phyloP scores from a whole-genome alignment of 2,329 filamentous ascomycete genomes.

The Pezicula radicicola region DNA sequence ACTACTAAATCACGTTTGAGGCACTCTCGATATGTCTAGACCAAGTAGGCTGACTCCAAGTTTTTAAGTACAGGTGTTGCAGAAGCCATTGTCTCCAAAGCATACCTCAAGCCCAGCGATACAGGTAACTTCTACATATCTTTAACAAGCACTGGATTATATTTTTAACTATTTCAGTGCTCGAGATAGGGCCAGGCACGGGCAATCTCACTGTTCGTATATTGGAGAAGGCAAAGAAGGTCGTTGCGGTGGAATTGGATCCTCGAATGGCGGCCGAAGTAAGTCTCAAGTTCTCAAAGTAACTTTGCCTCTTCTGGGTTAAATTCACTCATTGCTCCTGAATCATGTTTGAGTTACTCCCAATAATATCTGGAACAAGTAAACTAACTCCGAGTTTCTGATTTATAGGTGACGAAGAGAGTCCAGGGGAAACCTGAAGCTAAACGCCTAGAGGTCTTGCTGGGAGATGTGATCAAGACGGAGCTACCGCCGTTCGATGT shows the following conservation, averaged over 20 bases:
- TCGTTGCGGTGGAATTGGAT: constrained; percentile 86
- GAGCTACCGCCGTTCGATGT: constrained; percentile 71
- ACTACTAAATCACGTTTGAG: no score
- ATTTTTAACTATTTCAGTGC: constrained; percentile 43
- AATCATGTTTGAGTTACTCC: no score
- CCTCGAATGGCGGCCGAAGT: constrained; percentile 76
- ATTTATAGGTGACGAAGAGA: constrained; percentile 68
- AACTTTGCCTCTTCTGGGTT: no score
- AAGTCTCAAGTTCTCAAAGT: no score
- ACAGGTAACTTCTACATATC: constrained; percentile 30
- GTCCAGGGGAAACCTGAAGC: constrained; percentile 86
- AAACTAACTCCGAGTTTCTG: no score
- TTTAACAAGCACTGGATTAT: no score
- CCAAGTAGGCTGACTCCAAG: no score
- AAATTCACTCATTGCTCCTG: no score
- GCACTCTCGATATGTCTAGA: no score
- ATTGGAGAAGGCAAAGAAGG: constrained; percentile 78
- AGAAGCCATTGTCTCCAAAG: constrained; percentile 80
- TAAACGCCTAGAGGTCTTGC: constrained; percentile 79
- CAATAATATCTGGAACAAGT: no score
- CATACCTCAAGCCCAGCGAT: constrained; percentile 84
- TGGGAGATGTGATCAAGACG: constrained; percentile 93
- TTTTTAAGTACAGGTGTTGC: constrained; percentile 72
- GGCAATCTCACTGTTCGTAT: constrained; percentile 89
- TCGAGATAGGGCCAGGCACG: constrained; percentile 89